Percentiles rank a stretch among this genome's conserved stretches.
phyloP scores from a whole-genome alignment of 768 basidiomycete genomes.

The Tricholoma saponaceum region DNA sequence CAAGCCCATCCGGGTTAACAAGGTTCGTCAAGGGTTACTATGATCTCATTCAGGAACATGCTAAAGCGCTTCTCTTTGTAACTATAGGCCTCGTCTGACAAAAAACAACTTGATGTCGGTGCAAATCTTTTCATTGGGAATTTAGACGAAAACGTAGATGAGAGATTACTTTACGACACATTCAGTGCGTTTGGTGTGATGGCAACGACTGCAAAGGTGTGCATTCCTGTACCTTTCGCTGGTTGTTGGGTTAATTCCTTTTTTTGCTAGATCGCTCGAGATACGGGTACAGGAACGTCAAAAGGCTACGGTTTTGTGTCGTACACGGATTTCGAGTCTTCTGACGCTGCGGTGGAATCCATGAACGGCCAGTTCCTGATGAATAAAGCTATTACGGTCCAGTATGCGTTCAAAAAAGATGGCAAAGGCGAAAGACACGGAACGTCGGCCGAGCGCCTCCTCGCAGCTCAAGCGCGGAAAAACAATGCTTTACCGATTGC shows the following conservation, averaged over 20 bases:
- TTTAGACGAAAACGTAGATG: constrained; percentile 93
- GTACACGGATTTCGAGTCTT: constrained; percentile 96
- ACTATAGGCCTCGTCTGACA: constrained; percentile 95
- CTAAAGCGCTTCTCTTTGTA: constrained; percentile 4
- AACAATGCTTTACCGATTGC: constrained; percentile 86
- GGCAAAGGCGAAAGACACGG: constrained; percentile 98
- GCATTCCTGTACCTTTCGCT: constrained; percentile 16
- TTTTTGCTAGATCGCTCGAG: constrained; percentile 76
- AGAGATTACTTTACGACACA: constrained; percentile 87
- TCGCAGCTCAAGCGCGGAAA: constrained; percentile 93
- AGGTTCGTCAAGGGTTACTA: constrained; percentile 54
- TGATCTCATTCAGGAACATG: background rate
- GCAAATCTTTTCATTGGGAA: constrained; percentile 97
- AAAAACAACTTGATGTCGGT: constrained; percentile 96
- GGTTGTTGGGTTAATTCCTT: constrained; percentile 4
- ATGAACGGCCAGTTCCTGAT: constrained; percentile 98
- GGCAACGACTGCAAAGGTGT: constrained; percentile 85
- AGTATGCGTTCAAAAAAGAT: constrained; percentile 99
- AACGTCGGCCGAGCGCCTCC: constrained; percentile 91
- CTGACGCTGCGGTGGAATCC: constrained; percentile 92
- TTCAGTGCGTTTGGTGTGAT: constrained; percentile 94
- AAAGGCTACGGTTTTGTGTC: constrained; percentile 98
- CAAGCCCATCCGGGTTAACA: constrained; percentile 98
- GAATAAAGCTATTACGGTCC: constrained; percentile 96
- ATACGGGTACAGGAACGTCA: constrained; percentile 76